These are phyloP conservation scores for Cytospora piceicola DNA, from an alignment of 2,329 filamentous ascomycete genomes.

Conservation along the genomic window DNA sequence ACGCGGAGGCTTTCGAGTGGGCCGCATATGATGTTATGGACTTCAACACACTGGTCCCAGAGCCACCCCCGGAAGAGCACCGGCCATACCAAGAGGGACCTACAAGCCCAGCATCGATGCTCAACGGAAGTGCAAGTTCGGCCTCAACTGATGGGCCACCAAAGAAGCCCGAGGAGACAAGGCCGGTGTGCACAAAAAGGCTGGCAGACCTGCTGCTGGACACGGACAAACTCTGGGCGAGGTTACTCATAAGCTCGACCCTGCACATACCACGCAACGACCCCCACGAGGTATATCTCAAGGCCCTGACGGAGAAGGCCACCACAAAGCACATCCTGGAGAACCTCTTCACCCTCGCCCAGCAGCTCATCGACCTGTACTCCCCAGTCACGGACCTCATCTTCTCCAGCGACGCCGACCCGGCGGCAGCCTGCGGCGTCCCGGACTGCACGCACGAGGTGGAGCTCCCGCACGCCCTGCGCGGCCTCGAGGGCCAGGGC, in stretches of 20 bases:
- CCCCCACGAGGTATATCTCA: constrained; percentile 34
- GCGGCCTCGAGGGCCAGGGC: constrained; percentile 28
- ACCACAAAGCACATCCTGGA: constrained; percentile 40
- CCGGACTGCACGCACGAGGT: constrained; percentile 42
- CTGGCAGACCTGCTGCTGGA: constrained; percentile 35
- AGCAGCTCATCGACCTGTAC: constrained; percentile 44
- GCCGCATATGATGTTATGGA: constrained; percentile 8
- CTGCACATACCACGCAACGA: constrained; percentile 37
- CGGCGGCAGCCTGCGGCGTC: constrained; percentile 36
- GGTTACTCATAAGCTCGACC: constrained; percentile 31
- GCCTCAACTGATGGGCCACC: constrained; percentile 8
- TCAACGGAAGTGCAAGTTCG: background rate
- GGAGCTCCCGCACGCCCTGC: constrained; percentile 30
- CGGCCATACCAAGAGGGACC: background rate
- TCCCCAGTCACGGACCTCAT: constrained; percentile 37
- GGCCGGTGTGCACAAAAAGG: constrained; percentile 30
- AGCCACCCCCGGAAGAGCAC: background rate
- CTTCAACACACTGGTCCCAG: constrained; percentile 15
- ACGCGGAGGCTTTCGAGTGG: constrained; percentile 13
- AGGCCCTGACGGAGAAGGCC: constrained; percentile 35
- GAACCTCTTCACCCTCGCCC: constrained; percentile 40
- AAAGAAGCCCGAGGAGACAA: constrained; percentile 12
- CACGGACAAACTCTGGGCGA: constrained; percentile 36
- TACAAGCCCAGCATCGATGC: background rate
- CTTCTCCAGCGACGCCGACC: constrained; percentile 23